Conservation (phyloP, 306 rosid genomes). For the Heteromeles arbutifolia region DNA sequence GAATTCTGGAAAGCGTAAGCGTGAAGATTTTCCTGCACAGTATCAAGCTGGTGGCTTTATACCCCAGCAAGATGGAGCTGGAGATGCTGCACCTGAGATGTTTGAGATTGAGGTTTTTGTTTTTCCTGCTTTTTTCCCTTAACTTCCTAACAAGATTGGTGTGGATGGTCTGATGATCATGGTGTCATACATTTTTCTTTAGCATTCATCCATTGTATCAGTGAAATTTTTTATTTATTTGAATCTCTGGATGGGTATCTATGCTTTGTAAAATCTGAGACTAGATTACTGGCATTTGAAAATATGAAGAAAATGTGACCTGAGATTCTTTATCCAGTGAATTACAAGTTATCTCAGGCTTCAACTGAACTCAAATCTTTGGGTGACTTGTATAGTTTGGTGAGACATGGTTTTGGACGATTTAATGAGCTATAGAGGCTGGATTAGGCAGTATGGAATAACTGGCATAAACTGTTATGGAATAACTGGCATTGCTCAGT, state of each 20-base stretch:
- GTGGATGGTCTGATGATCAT: not conserved
- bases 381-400: not conserved
- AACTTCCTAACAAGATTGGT: not conserved
- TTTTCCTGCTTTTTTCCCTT: not conserved
- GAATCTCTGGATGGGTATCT: not conserved
- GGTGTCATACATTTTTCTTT: not conserved
- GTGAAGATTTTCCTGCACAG: conserved; percentile 73
- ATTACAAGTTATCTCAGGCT: not conserved
- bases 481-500: not conserved
- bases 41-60: conserved; percentile 70
- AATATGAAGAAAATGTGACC: not conserved
- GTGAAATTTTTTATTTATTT: not conserved
- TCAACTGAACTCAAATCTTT: not conserved
- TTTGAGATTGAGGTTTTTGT: conserved; percentile 82
- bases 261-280: not conserved
- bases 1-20: conserved; percentile 79
- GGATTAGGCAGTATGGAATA: not conserved
- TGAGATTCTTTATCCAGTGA: not conserved
- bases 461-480: not conserved
- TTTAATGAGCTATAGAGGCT: not conserved
- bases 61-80: conserved; percentile 99
- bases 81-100: conserved; percentile 46
- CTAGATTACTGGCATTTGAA: not conserved
- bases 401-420: not conserved
- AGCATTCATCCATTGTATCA: not conserved